These are phyloP conservation scores for Penicillium nucicola DNA, from an alignment of 495 filamentous ascomycete species.

Conservation along the genomic window DNA sequence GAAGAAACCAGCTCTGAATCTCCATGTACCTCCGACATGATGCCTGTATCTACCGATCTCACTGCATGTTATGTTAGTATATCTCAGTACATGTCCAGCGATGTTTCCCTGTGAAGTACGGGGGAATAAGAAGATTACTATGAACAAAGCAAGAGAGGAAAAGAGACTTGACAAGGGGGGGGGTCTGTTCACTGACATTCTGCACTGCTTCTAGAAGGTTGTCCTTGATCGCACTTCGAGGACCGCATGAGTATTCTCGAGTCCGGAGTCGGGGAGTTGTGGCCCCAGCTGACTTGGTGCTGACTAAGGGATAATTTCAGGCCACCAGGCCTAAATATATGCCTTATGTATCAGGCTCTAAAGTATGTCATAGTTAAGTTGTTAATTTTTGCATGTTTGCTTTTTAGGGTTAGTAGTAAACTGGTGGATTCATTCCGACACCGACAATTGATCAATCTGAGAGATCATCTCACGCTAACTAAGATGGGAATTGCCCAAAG, in stretches of 20 bases:
- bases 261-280: constrained; percentile 41
- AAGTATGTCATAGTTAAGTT: no score
- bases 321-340: not conserved
- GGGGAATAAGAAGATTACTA: not conserved
- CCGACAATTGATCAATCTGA: constrained; percentile 3
- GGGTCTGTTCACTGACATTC: constrained; percentile 25
- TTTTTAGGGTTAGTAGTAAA: no score
- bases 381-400: no score
- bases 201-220: constrained; percentile 29
- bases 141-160: not conserved
- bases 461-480: not conserved
- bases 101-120: not conserved
- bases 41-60: constrained; percentile 30
- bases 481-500: not conserved
- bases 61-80: constrained; percentile 41
- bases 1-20: constrained; percentile 57
- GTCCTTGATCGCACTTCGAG: constrained; percentile 39
- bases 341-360: not conserved
- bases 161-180: constrained; percentile 7
- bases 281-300: constrained; percentile 3
- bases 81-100: not conserved
- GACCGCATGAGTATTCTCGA: constrained; percentile 51
- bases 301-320: not conserved
- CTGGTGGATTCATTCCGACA: constrained; percentile 13
- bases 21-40: constrained; percentile 86